These are phyloP conservation scores for Teratosphaeria epicoccoides DNA, from an alignment of 2,329 filamentous ascomycete species.

Conservation along the genomic window DNA sequence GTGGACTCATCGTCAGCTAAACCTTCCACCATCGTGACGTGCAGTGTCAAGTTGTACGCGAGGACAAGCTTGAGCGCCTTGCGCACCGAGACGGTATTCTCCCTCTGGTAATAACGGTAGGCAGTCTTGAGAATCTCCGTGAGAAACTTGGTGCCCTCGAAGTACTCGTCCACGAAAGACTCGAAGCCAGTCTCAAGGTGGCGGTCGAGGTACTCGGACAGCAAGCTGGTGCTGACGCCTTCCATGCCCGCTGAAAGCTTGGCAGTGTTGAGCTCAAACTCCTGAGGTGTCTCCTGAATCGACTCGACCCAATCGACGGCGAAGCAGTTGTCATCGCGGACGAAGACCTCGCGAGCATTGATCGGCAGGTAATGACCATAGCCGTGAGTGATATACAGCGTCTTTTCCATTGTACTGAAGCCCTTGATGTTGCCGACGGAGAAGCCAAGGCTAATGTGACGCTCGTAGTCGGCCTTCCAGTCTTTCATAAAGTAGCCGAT, in stretches of 20 bases:
- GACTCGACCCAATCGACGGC: slow-evolving; percentile 89
- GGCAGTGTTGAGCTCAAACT: slow-evolving; percentile 79
- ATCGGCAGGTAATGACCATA: slow-evolving; percentile 90
- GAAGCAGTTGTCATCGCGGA: slow-evolving; percentile 86
- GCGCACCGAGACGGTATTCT: slow-evolving; percentile 78
- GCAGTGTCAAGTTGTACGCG: slow-evolving; percentile 88
- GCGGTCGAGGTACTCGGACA: slow-evolving; percentile 88
- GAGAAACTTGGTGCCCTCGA: slow-evolving; percentile 88
- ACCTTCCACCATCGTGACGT: slow-evolving; percentile 90
- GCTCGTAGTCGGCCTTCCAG: slow-evolving; percentile 94
- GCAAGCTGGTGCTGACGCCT: slow-evolving; percentile 66
- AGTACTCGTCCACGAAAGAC: slow-evolving; percentile 89
- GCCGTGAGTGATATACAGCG: slow-evolving; percentile 90
- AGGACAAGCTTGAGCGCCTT: slow-evolving; percentile 92
- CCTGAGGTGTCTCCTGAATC: slow-evolving; percentile 60
- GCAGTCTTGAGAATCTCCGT: slow-evolving; percentile 95
- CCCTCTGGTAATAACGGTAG: slow-evolving; percentile 83
- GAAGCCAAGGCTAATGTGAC: slow-evolving; percentile 75
- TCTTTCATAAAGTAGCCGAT: slow-evolving; percentile 99
- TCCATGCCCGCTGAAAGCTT: slow-evolving; percentile 82
- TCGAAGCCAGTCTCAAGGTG: slow-evolving; percentile 90
- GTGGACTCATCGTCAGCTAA: slow-evolving; percentile 67
- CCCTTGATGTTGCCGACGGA: slow-evolving; percentile 94
- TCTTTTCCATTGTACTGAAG: slow-evolving; percentile 50
- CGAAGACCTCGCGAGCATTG: slow-evolving; percentile 85